These are phyloP conservation scores for Nigrospora oryzae DNA, from an alignment of 2,329 filamentous ascomycete genomes.

Conservation along the genomic window DNA sequence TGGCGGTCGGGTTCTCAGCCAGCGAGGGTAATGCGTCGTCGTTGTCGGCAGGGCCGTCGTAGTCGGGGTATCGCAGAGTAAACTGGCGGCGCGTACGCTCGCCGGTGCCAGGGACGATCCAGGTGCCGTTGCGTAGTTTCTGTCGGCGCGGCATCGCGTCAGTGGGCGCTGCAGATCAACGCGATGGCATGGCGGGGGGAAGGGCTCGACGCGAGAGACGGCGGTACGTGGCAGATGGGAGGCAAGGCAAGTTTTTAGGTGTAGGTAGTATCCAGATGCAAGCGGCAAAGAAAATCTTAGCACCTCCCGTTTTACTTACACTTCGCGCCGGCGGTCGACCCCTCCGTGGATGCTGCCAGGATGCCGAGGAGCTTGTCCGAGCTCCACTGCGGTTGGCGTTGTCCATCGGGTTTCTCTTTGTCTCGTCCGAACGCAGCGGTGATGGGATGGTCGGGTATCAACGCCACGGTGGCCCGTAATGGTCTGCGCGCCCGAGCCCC, in stretches of 20 bases:
- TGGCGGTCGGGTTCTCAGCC: conserved; percentile 23
- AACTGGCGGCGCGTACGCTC: conserved; percentile 76
- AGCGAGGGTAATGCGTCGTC: conserved; percentile 7
- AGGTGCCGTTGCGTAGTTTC: conserved; percentile 77
- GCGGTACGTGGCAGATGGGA: conserved; percentile 1
- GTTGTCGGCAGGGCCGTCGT: conserved; percentile 26
- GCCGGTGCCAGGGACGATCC: conserved; percentile 79
- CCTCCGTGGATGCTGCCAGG: conserved; percentile 1
- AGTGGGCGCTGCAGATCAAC: conserved; percentile 31
- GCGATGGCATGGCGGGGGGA: not conserved
- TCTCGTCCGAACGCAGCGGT: too few relatives aligned
- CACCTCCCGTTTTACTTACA: not conserved
- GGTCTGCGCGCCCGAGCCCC: too few relatives aligned
- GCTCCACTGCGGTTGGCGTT: conserved; percentile 2
- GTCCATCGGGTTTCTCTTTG: too few relatives aligned
- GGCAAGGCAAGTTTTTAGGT: not conserved
- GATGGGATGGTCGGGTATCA: too few relatives aligned
- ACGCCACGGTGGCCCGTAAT: too few relatives aligned
- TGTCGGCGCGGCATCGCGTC: conserved; percentile 43
- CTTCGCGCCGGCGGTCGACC: conserved; percentile 5
- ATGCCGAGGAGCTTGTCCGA: conserved; percentile 2
- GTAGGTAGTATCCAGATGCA: not conserved
- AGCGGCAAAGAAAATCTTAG: not conserved
- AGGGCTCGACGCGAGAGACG: conserved; percentile 2
- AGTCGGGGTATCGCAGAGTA: conserved; percentile 51